A percentile compares a stretch with the other conserved stretches of the same genome.
phyloP scores from a whole-genome alignment of 352 stramenopile genomes.

The Phytopythium helicoides region DNA sequence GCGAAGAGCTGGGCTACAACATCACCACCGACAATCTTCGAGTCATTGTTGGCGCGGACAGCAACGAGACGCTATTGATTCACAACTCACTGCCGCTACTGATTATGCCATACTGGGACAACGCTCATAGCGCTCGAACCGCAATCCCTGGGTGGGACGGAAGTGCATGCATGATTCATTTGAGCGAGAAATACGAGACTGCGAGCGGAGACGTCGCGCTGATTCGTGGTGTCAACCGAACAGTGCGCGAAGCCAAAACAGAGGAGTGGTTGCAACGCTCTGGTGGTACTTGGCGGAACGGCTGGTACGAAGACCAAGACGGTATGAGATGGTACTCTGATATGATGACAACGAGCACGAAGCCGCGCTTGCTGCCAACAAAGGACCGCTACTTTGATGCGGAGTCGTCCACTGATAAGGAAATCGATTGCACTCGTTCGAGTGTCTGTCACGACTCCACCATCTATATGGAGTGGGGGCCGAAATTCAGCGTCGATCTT shows the following conservation, averaged over 20 bases:
- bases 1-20: not conserved
- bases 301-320: conserved; percentile 7
- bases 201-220: not conserved
- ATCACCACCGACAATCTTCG: not conserved
- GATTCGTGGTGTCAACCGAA: conserved; percentile 6
- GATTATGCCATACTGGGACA: conserved; percentile 16
- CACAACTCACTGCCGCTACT: conserved; percentile 11
- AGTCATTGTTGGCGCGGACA: not conserved
- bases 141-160: conserved; percentile 9
- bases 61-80: conserved; percentile 1
- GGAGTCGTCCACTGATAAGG: not conserved
- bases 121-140: not conserved
- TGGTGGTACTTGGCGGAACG: conserved; percentile 3
- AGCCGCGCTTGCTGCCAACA: too few relatives aligned
- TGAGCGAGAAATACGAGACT: conserved; percentile 6
- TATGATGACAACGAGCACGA: not conserved
- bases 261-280: conserved; percentile 14
- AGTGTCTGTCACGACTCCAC: too few relatives aligned
- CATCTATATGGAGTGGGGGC: not conserved
- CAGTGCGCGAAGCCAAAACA: conserved; percentile 19
- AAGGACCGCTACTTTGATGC: not conserved
- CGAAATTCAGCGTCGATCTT: not conserved
- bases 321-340: conserved; percentile 6
- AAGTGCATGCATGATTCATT: conserved; percentile 11
- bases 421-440: too few relatives aligned